Evolutionary conservation across 345 rosid species (phyloP), one percentile per base, ranked within the genome.

Genomic region (Salix caprea): DNA sequence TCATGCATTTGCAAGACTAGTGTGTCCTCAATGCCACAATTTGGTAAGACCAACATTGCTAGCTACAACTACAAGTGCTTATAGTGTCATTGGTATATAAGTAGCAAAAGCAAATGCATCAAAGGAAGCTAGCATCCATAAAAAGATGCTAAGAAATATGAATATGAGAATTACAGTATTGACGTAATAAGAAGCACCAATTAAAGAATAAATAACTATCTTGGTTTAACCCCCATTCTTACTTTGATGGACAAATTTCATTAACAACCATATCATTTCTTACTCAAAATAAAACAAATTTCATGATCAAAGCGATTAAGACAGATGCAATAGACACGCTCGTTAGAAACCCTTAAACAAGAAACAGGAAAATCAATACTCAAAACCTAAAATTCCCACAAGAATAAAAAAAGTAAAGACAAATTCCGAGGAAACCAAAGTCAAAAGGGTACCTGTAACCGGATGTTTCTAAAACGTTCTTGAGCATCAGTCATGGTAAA

Each of bases 401-500:
- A 46, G 50, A 65, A 0, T 40, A 36, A 26, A 26, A 74, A 8
- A 11, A 24, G 48, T 10, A 40, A 36, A 12, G 23, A 72, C 7
- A 21, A 28, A 36, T 9, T 52, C 37, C 8, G 58, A 2, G 26
- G 48, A 54, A 50, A 46, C 32, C 21, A 18, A 73, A n/a, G 37
- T 26, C n/a, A 18, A 65, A 46, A 4, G 64, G 70, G 67, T 75
- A 91, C 93, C 85, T 85, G 82, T 65, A 91, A 83, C 23, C 90
- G 89, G 86, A 92, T 90, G 75, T 92, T 89, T 34, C 94, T 90
- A 76, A 92, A 90, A 39, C 89, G 79, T 77, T 92, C 91, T 68
- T 89, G 90, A 19, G 91, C 91, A 52, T 87, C 88, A 75, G 87
- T 86, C 75, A 88, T 86, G 21, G 85, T 82, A 83, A 89, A 92